Base-by-base conservation (phyloP, 1,284 basidiomycete species). In the Marasmius tenuissimus region DNA sequence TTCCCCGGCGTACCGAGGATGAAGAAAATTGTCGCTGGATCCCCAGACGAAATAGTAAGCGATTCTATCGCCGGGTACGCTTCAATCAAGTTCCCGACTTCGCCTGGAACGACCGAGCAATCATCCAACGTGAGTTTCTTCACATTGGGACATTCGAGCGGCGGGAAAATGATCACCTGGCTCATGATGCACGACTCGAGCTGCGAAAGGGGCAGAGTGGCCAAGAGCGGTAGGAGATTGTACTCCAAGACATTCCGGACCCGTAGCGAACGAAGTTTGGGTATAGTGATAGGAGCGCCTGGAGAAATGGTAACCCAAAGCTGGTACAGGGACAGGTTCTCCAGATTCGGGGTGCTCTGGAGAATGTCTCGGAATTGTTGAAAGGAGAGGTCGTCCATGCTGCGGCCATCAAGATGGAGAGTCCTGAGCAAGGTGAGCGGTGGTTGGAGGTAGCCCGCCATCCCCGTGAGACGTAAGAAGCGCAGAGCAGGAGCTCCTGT, bases 361-460 rank as follows among this genome's bases (percentile, higher is more conserved):
- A 80, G 64, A 52, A 79, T 63, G 7, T 67, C 61, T 48, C 69
- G 72, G 58, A 78, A 74, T 60, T 76, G 74, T 11, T 65, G 61
- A 34, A 71, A 65, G 40, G 70, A 71, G 68, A 78, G 69, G 59
- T 70, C 67, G 58, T 73, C 70, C 54, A 73, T 72, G 6, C 73
- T 68, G 67, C 73, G 75, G 2, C 78, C 78, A 50, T 79, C 77
- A 27, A 81, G 66, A 61, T 80, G 76, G 14, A 81, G 71, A 11
- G 76, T 80, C 16, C 72, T 73, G 38, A 78, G 67, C 6, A 65
- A 63, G 14, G 59, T 61, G 10, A 74, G 65, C 1, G 79, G 76
- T n/a, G 79, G 80, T 27, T 72, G 71, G 12, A 79, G 65, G 20
- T 69, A 71, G 5, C 77, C 76, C n/a, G 78, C 74, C 52, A 73